Percentiles rank a stretch among this genome's conserved stretches.
Evolutionary conservation across 768 basidiomycete species (phyloP).

Genomic region (Suillus ampliporus): DNA sequence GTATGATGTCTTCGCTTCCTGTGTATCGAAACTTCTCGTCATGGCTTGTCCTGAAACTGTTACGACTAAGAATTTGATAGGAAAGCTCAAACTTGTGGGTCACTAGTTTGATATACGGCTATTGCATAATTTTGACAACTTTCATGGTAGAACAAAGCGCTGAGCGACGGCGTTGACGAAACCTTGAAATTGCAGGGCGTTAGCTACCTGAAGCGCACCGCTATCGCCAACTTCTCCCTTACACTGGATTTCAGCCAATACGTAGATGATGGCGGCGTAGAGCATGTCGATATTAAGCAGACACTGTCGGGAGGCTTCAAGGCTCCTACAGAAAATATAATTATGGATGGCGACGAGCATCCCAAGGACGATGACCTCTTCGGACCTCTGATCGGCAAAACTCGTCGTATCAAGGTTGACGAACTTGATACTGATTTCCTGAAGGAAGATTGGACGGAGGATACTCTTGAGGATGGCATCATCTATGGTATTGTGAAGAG

Average conservation of each 20-base stretch:
- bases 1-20: no score
- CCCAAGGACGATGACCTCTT: conserved; percentile 58
- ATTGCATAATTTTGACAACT: no score
- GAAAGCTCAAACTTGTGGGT: conserved; percentile 4
- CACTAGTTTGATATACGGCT: not conserved
- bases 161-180: conserved; percentile 60
- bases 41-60: conserved; percentile 1
- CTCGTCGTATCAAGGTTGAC: conserved; percentile 50
- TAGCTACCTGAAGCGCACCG: conserved; percentile 65
- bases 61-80: conserved; percentile 1
- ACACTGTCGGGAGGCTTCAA: conserved; percentile 62
- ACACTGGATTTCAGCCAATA: conserved; percentile 64
- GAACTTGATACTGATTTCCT: conserved; percentile 46
- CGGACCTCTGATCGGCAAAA: conserved; percentile 56
- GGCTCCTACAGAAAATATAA: conserved; percentile 58
- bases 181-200: conserved; percentile 70
- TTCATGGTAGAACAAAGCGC: conserved; percentile 57
- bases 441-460: conserved; percentile 39
- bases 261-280: conserved; percentile 58
- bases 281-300: conserved; percentile 68
- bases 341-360: conserved; percentile 54
- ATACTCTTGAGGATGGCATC: conserved; percentile 34
- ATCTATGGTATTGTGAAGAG: conserved; percentile 48
- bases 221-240: conserved; percentile 57
- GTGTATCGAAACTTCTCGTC: not conserved